These are phyloP conservation scores for Torulaspora pretoriensis DNA, from an alignment of 1,139 yeast species.

Conservation along the genomic window DNA sequence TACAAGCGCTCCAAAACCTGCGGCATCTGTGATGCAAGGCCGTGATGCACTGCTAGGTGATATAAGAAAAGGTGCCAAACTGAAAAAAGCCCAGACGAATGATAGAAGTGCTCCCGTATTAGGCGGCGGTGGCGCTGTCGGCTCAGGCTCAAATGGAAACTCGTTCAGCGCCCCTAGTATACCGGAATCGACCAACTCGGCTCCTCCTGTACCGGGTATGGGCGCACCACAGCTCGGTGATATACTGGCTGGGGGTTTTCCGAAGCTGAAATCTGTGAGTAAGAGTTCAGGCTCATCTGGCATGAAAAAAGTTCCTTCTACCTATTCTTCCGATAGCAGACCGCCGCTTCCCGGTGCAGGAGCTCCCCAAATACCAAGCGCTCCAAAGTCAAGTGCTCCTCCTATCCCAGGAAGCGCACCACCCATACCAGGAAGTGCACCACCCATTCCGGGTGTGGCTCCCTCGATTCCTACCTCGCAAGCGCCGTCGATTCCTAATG, in stretches of 20 bases:
- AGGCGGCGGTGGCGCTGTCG: slow-evolving; percentile 34
- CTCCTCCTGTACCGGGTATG: slow-evolving; percentile 35
- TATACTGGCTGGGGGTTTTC: slow-evolving; percentile 82
- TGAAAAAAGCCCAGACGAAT: slow-evolving; percentile 74
- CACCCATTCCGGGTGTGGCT: slow-evolving; percentile 15
- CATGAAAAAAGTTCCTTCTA: slow-evolving; percentile 28
- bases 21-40: slow-evolving; percentile 39
- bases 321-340: background rate
- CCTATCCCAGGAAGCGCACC: slow-evolving; percentile 16
- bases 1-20: slow-evolving; percentile 23
- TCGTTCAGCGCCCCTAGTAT: slow-evolving; percentile 1
- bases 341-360: slow-evolving; percentile 16
- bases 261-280: slow-evolving; percentile 57
- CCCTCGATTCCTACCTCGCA: slow-evolving; percentile 16
- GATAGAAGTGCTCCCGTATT: slow-evolving; percentile 60
- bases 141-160: slow-evolving; percentile 13
- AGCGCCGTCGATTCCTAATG: slow-evolving; percentile 34
- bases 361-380: slow-evolving; percentile 25
- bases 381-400: slow-evolving; percentile 14
- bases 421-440: slow-evolving; percentile 7
- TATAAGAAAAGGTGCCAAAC: slow-evolving; percentile 69
- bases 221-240: slow-evolving; percentile 58
- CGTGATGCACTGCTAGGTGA: slow-evolving; percentile 83
- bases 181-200: slow-evolving; percentile 14
- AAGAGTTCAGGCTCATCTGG: slow-evolving; percentile 9